Evolutionary conservation across 345 rosid genomes (phyloP).

Genomic region (Punica granatum): DNA sequence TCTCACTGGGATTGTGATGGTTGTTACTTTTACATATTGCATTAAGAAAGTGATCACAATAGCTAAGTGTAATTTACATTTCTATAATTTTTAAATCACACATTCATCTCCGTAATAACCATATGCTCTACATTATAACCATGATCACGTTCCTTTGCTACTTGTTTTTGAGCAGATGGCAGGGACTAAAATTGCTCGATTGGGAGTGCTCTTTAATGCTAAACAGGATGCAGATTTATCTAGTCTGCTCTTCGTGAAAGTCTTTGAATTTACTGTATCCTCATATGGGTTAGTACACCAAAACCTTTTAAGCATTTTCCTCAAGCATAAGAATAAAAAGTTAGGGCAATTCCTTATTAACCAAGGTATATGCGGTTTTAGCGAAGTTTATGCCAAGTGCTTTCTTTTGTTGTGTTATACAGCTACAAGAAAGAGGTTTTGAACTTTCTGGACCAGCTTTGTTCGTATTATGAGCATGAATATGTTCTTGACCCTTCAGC

Average conservation of each 20-base stretch:
- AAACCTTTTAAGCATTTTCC: conserved; percentile 13
- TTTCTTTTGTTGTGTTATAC: conserved; percentile 25
- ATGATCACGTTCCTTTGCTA: conserved; percentile 14
- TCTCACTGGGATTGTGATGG: not conserved
- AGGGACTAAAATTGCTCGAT: conserved; percentile 77
- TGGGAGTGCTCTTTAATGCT: conserved; percentile 70
- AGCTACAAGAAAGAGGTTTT: conserved; percentile 72
- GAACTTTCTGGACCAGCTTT: conserved; percentile 66
- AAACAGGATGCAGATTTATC: conserved; percentile 39
- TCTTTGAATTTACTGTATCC: conserved; percentile 56
- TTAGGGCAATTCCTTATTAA: too few species aligned
- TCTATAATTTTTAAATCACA: not conserved
- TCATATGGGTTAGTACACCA: conserved; percentile 55
- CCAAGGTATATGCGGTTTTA: not conserved
- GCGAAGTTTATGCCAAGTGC: not conserved
- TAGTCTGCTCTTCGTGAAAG: conserved; percentile 58
- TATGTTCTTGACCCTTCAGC: conserved; percentile 43
- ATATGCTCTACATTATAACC: too few species aligned
- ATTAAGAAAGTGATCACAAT: not conserved
- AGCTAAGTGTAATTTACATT: not conserved
- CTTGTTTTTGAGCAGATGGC: conserved; percentile 44
- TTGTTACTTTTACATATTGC: not conserved
- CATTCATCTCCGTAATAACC: not conserved
- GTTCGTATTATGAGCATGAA: conserved; percentile 61
- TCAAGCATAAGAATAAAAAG: not conserved